Conservation (phyloP, 805 yeast species). For the Saccharomycopsis oosterbeekiorum region DNA sequence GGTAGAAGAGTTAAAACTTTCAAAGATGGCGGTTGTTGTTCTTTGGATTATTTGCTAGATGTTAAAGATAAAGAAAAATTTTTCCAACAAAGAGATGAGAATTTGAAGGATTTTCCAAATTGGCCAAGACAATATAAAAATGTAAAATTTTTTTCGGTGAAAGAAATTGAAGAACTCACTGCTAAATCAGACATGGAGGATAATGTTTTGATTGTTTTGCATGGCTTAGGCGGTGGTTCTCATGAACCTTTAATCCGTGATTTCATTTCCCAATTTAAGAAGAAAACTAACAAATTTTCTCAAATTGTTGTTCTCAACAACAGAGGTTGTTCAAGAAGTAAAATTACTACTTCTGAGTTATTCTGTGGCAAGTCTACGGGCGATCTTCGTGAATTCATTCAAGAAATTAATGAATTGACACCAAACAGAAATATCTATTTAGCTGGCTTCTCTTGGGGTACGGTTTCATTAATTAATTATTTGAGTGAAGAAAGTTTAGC, state of each 20-base stretch:
- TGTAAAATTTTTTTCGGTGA: conserved; percentile 47
- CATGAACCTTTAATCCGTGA: conserved; percentile 61
- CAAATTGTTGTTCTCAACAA: conserved; percentile 53
- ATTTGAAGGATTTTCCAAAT: conserved; percentile 33
- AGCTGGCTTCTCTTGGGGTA: conserved; percentile 68
- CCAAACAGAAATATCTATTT: conserved; percentile 58
- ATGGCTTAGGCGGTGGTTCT: conserved; percentile 75
- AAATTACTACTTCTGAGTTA: conserved; percentile 55
- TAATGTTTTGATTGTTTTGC: conserved; percentile 54
- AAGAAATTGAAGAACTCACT: conserved; percentile 30
- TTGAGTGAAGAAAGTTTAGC: conserved; percentile 42
- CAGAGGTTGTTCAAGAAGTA: conserved; percentile 71
- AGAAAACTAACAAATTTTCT: conserved; percentile 29
- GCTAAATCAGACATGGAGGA: conserved; percentile 27
- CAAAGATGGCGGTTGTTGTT: conserved; percentile 60
- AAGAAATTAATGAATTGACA: conserved; percentile 38
- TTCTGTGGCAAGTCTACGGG: conserved; percentile 62
- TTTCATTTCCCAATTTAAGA: conserved; percentile 16
- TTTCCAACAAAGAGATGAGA: conserved; percentile 20
- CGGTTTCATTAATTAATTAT: conserved; percentile 54
- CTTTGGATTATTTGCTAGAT: conserved; percentile 60
- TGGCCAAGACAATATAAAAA: conserved; percentile 60
- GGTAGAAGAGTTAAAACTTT: conserved; percentile 57
- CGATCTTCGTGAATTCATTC: conserved; percentile 53
- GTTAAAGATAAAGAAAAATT: conserved; percentile 22